These are phyloP conservation scores for Tardiomyces depauwii DNA, from an alignment of 1,139 yeast species.

Conservation along the genomic window DNA sequence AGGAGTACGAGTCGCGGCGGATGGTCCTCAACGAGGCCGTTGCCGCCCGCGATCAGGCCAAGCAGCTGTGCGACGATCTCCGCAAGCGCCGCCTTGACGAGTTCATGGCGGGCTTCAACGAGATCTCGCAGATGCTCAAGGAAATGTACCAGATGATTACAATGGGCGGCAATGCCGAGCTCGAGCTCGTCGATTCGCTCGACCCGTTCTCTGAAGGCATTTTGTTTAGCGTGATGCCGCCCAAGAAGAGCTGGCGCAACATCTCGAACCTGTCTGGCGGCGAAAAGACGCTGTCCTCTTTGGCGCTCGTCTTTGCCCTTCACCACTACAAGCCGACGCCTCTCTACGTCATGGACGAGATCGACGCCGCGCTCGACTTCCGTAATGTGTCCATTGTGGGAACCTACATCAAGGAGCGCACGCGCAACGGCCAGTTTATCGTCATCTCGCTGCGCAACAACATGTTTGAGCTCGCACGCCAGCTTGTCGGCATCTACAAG, in stretches of 20 bases:
- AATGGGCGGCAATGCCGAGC: slow-evolving; percentile 98
- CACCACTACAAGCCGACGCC: slow-evolving; percentile 98
- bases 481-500: slow-evolving; percentile 91
- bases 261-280: slow-evolving; percentile 95
- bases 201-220: slow-evolving; percentile 99
- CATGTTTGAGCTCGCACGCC: slow-evolving; percentile 94
- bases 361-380: slow-evolving; percentile 97
- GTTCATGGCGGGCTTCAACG: slow-evolving; percentile 85
- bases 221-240: slow-evolving; percentile 96
- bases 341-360: slow-evolving; percentile 96
- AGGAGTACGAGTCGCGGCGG: slow-evolving; percentile 54
- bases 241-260: slow-evolving; percentile 95
- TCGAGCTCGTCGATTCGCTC: slow-evolving; percentile 87
- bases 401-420: slow-evolving; percentile 88
- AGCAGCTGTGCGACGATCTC: slow-evolving; percentile 54
- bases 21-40: slow-evolving; percentile 60
- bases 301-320: slow-evolving; percentile 92
- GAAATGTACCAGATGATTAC: slow-evolving; percentile 99
- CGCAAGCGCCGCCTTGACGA: slow-evolving; percentile 71
- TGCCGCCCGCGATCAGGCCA: slow-evolving; percentile 51
- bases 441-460: slow-evolving; percentile 92
- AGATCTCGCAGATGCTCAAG: slow-evolving; percentile 78
- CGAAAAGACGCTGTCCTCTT: slow-evolving; percentile 88
- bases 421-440: slow-evolving; percentile 92
- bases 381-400: slow-evolving; percentile 96